Percentiles rank a stretch among this genome's conserved stretches.
phyloP scores from a whole-genome alignment of 2,329 filamentous ascomycete genomes.

The Pseudogymnoascus sp. region DNA sequence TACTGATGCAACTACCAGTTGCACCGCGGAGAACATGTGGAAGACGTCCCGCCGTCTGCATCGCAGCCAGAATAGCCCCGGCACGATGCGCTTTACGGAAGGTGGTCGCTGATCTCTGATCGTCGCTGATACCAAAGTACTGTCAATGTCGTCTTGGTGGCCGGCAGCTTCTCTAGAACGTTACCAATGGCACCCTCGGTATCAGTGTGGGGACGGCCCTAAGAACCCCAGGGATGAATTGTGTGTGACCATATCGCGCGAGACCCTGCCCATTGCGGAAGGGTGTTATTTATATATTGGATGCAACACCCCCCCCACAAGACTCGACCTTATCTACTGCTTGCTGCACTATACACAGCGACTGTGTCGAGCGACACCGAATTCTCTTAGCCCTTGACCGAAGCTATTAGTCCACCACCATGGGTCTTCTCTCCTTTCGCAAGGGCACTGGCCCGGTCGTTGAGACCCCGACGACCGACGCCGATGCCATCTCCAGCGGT shows the following conservation, averaged over 20 bases:
- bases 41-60: neutral
- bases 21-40: neutral
- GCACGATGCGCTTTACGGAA: neutral
- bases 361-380: neutral
- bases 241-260: neutral
- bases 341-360: neutral
- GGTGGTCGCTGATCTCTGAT: conserved; percentile 2
- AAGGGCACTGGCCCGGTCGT: neutral
- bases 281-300: neutral
- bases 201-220: neutral
- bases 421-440: neutral
- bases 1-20: neutral
- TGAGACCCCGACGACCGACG: neutral
- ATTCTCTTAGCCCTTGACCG: neutral
- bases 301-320: neutral
- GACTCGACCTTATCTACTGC: neutral
- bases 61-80: neutral
- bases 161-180: neutral
- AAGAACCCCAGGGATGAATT: neutral
- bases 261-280: neutral
- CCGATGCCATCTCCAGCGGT: neutral
- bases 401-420: neutral
- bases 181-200: neutral
- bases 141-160: neutral
- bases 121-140: neutral